These are phyloP conservation scores for Metschnikowia picachoensis DNA, from an alignment of 805 yeast species.

Conservation along the genomic window DNA sequence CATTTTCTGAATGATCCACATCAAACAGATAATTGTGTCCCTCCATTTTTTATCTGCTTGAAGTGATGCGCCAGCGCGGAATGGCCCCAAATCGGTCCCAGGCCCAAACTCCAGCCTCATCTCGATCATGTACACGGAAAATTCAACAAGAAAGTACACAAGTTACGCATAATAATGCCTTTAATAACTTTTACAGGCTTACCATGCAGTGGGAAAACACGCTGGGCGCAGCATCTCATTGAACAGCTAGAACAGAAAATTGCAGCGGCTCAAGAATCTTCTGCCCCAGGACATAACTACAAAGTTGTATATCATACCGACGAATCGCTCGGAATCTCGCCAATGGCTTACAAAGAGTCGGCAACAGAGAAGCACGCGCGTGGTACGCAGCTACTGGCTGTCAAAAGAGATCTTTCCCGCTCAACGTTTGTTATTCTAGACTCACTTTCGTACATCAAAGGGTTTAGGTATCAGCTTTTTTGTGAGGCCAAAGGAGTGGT, in stretches of 20 bases:
- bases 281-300: constrained; percentile 51
- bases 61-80: too few species aligned
- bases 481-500: constrained; percentile 86
- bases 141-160: not conserved
- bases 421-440: constrained; percentile 78
- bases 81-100: too few species aligned
- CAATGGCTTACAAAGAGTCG: constrained; percentile 66
- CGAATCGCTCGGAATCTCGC: constrained; percentile 68
- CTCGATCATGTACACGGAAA: not conserved
- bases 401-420: constrained; percentile 71
- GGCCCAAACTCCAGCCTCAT: not conserved
- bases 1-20: too few species aligned
- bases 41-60: too few species aligned
- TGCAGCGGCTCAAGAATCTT: constrained; percentile 28
- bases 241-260: constrained; percentile 46
- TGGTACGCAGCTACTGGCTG: constrained; percentile 83
- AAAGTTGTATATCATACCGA: constrained; percentile 72
- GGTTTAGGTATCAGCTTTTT: constrained; percentile 88
- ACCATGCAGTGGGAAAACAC: constrained; percentile 82
- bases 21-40: too few species aligned
- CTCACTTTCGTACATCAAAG: constrained; percentile 85
- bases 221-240: constrained; percentile 59
- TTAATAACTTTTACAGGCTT: constrained; percentile 76
- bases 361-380: constrained; percentile 75
- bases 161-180: constrained; percentile 68